Conservation (phyloP, 768 basidiomycete genomes). For the Hirschioporus abietinus region DNA sequence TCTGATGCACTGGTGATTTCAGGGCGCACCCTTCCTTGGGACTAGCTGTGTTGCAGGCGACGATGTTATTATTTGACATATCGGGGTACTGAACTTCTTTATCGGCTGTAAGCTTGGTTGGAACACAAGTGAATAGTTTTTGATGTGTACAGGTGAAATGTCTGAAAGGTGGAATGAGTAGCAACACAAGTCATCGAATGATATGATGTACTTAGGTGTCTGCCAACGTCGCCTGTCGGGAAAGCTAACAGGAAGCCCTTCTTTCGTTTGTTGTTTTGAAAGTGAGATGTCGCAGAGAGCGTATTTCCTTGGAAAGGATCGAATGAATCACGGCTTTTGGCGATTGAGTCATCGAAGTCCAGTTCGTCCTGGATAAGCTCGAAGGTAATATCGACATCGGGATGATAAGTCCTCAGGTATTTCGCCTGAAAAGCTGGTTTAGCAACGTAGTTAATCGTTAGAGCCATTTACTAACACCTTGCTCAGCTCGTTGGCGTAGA, state of each 20-base stretch:
- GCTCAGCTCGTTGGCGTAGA: conserved; percentile 51
- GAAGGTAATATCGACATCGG: conserved; percentile 69
- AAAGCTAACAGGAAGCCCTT: conserved; percentile 40
- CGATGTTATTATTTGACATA: conserved; percentile 53
- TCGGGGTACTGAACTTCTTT: conserved; percentile 57
- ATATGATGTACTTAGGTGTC: conserved; percentile 51
- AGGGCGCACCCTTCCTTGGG: conserved; percentile 11
- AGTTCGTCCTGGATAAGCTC: conserved; percentile 59
- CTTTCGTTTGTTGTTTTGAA: conserved; percentile 19
- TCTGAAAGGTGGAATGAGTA: conserved; percentile 30
- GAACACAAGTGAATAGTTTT: conserved; percentile 26
- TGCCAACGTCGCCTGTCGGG: conserved; percentile 56
- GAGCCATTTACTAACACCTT: conserved; percentile 44
- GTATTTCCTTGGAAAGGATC: conserved; percentile 56
- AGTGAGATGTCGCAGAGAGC: conserved; percentile 35
- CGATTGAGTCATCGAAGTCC: conserved; percentile 35
- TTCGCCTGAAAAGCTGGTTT: conserved; percentile 43
- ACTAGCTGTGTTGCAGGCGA: conserved; percentile 11
- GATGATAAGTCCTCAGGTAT: conserved; percentile 64
- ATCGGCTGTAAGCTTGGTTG: conserved; percentile 37
- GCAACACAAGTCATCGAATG: neutral
- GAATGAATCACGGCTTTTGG: conserved; percentile 34
- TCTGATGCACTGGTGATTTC: conserved; percentile 12
- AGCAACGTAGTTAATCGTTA: conserved; percentile 7
- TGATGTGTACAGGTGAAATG: conserved; percentile 37